Conservation (phyloP, 352 stramenopile species). For the Aphanomyces euteiches region DNA sequence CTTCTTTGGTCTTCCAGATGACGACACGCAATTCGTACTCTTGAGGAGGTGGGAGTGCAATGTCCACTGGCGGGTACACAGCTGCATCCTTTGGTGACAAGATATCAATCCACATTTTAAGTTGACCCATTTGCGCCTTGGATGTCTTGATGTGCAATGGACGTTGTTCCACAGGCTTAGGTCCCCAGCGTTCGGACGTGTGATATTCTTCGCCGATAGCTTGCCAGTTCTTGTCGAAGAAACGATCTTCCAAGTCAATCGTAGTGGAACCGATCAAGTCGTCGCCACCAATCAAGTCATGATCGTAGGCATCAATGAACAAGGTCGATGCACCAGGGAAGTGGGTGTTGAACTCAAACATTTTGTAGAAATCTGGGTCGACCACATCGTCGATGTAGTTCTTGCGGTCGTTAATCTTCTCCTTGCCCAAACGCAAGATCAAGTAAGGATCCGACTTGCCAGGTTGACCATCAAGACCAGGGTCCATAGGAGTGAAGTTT, state of each 20-base stretch:
- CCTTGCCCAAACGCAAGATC: conserved; percentile 75
- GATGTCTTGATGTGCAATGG: conserved; percentile 84
- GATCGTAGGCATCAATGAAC: conserved; percentile 87
- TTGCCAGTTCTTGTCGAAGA: conserved; percentile 89
- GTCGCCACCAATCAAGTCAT: conserved; percentile 85
- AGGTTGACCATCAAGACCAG: conserved; percentile 69
- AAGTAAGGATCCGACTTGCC: conserved; percentile 89
- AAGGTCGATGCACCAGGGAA: conserved; percentile 84
- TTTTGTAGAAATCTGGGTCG: conserved; percentile 90
- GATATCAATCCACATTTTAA: conserved; percentile 91
- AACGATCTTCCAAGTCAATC: conserved; percentile 91
- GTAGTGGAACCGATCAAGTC: conserved; percentile 90
- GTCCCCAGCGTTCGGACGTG: conserved; percentile 54
- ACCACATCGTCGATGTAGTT: conserved; percentile 87
- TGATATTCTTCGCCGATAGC: conserved; percentile 82
- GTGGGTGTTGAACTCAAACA: conserved; percentile 76
- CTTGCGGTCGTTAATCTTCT: conserved; percentile 84
- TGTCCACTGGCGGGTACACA: conserved; percentile 78
- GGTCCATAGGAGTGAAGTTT: conserved; percentile 85
- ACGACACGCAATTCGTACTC: conserved; percentile 91
- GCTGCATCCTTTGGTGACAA: conserved; percentile 66
- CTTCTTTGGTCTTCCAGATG: conserved; percentile 89
- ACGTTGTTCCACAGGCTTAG: conserved; percentile 79
- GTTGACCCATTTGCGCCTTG: conserved; percentile 71
- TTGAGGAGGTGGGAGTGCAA: conserved; percentile 71